Evolutionary conservation across 2,329 filamentous ascomycete species (phyloP).

Genomic region (Fusarium denticulatum): DNA sequence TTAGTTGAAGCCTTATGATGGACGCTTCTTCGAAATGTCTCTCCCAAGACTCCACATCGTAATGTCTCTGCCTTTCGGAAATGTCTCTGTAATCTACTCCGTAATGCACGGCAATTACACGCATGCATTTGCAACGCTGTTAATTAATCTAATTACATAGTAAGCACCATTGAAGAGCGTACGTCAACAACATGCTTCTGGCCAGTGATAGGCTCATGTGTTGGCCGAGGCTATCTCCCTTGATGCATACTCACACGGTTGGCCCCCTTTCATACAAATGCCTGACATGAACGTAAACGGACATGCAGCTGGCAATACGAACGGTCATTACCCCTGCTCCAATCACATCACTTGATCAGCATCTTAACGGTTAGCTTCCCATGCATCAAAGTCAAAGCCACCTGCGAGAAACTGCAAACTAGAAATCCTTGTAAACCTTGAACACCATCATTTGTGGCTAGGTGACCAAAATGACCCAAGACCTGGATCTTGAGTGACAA

Average conservation of each 20-base stretch:
- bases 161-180: not conserved
- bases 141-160: slow-evolving; percentile 6
- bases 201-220: slow-evolving; percentile 7
- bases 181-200: not conserved
- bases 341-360: slow-evolving; percentile 21
- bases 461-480: not conserved
- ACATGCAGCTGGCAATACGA: slow-evolving; percentile 18
- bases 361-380: slow-evolving; percentile 8
- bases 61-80: not conserved
- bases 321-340: slow-evolving; percentile 4
- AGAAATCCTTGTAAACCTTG: slow-evolving; percentile 14
- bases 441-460: not conserved
- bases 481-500: not conserved
- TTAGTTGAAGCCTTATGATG: not conserved
- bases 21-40: not conserved
- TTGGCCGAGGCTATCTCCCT: slow-evolving; percentile 8
- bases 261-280: slow-evolving; percentile 11
- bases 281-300: slow-evolving; percentile 8
- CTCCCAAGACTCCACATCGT: not conserved
- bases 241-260: not conserved
- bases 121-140: not conserved
- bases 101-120: slow-evolving; percentile 18
- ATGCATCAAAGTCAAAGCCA: slow-evolving; percentile 10
- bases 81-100: slow-evolving; percentile 1
- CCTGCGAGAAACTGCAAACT: slow-evolving; percentile 10